These are phyloP conservation scores for Exophiala alcalophila DNA, from an alignment of 2,329 filamentous ascomycete species.

Conservation along the genomic window DNA sequence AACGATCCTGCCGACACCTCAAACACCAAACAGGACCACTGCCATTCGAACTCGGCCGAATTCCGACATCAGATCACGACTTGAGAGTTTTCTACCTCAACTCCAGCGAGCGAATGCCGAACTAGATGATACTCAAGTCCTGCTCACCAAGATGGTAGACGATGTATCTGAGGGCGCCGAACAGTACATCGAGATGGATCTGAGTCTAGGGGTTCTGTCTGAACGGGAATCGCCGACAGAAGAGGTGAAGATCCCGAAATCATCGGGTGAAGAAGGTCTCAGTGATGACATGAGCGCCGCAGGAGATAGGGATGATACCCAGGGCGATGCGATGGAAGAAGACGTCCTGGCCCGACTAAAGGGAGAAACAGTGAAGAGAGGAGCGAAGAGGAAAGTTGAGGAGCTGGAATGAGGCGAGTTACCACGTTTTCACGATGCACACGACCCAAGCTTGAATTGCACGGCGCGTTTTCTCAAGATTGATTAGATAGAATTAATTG, in stretches of 20 bases:
- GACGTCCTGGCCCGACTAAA: conserved; percentile 15
- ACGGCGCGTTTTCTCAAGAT: too few species aligned
- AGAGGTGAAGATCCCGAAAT: conserved; percentile 5
- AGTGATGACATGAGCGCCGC: neutral
- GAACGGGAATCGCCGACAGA: conserved; percentile 33
- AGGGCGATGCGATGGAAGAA: neutral
- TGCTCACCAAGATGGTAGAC: conserved; percentile 36
- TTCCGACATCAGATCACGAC: conserved; percentile 36
- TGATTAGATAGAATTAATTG: too few species aligned
- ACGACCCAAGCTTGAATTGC: too few species aligned
- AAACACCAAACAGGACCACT: too few species aligned
- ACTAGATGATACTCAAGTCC: conserved; percentile 37
- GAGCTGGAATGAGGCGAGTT: conserved; percentile 18
- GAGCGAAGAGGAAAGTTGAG: conserved; percentile 24
- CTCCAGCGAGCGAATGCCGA: conserved; percentile 45
- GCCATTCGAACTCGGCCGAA: too few species aligned
- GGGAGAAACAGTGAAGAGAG: conserved; percentile 5
- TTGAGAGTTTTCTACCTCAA: conserved; percentile 43
- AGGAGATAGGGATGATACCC: conserved; percentile 7
- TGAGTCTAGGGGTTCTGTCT: conserved; percentile 46
- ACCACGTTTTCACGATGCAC: too few species aligned
- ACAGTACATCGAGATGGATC: conserved; percentile 46
- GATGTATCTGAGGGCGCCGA: conserved; percentile 35
- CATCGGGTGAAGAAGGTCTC: conserved; percentile 1
- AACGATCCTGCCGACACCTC: neutral